phyloP scores from a whole-genome alignment of 2,329 filamentous ascomycete species.

The Aphanocladium album region DNA sequence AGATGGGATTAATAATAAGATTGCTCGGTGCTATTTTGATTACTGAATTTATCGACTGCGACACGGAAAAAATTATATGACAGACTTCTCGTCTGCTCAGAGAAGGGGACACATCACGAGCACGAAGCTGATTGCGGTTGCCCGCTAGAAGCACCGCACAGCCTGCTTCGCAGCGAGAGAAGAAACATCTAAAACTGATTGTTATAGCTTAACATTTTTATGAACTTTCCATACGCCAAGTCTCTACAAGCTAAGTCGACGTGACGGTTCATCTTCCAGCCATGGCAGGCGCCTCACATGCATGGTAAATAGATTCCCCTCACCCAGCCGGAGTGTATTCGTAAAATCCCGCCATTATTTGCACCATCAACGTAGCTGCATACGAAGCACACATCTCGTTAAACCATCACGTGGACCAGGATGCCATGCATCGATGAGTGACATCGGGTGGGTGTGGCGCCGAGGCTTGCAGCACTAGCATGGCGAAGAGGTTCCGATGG shows the following conservation, averaged over 20 bases:
- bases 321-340: neutral
- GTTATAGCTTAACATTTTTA: neutral
- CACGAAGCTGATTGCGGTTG: too few species aligned
- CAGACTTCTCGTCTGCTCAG: neutral
- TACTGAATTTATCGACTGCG: neutral
- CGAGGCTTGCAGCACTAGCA: neutral
- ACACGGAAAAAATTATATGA: neutral
- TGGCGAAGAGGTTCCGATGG: neutral
- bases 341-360: neutral
- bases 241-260: neutral
- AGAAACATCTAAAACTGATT: too few species aligned
- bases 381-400: conserved; percentile 10
- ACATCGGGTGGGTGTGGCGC: conserved; percentile 1
- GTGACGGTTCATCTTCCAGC: too few species aligned
- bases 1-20: neutral
- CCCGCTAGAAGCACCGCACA: too few species aligned
- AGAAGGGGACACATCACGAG: neutral
- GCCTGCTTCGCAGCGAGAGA: too few species aligned
- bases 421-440: conserved; percentile 8
- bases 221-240: neutral
- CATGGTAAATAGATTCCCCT: neutral
- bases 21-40: neutral
- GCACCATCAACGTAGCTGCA: neutral
- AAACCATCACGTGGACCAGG: conserved; percentile 9
- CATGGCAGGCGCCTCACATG: neutral